Conservation (phyloP, 140 eudicot genomes). For the Eryngium alpinum region DNA sequence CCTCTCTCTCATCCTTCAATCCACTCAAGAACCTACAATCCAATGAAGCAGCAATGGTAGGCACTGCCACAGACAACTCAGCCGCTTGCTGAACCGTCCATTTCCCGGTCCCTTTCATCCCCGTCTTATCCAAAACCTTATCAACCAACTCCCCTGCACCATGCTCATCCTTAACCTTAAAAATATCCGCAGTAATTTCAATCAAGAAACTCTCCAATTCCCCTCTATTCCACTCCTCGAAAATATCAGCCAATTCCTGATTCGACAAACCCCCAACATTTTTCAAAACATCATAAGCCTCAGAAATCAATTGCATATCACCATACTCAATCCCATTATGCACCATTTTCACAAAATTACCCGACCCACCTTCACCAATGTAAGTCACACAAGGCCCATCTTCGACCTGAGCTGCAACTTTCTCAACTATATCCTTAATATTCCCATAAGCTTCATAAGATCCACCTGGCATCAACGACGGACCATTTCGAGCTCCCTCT, state of each 20-base stretch:
- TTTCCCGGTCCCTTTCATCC: slow-evolving; percentile 95
- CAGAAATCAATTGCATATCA: slow-evolving; percentile 87
- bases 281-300: slow-evolving; percentile 83
- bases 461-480: slow-evolving; percentile 93
- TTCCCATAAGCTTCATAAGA: slow-evolving; percentile 60
- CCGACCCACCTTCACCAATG: slow-evolving; percentile 86
- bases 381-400: slow-evolving; percentile 94
- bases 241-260: slow-evolving; percentile 58
- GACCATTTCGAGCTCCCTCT: slow-evolving; percentile 79
- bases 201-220: slow-evolving; percentile 82
- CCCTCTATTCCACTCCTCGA: slow-evolving; percentile 79
- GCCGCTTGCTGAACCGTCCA: slow-evolving; percentile 99
- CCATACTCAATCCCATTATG: slow-evolving; percentile 97
- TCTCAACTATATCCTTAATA: slow-evolving; percentile 50
- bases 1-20: slow-evolving; percentile 67
- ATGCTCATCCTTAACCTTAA: slow-evolving; percentile 61
- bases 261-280: slow-evolving; percentile 64
- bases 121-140: slow-evolving; percentile 86
- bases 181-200: slow-evolving; percentile 80
- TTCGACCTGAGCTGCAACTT: slow-evolving; percentile 87
- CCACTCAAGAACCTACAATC: slow-evolving; percentile 87
- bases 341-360: slow-evolving; percentile 94
- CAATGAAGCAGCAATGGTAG: slow-evolving; percentile 81
- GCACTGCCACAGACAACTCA: slow-evolving; percentile 78
- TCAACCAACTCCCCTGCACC: slow-evolving; percentile 75